Evolutionary conservation across 1,139 yeast genomes (phyloP).

Genomic region (Nematodospora anomalae): DNA sequence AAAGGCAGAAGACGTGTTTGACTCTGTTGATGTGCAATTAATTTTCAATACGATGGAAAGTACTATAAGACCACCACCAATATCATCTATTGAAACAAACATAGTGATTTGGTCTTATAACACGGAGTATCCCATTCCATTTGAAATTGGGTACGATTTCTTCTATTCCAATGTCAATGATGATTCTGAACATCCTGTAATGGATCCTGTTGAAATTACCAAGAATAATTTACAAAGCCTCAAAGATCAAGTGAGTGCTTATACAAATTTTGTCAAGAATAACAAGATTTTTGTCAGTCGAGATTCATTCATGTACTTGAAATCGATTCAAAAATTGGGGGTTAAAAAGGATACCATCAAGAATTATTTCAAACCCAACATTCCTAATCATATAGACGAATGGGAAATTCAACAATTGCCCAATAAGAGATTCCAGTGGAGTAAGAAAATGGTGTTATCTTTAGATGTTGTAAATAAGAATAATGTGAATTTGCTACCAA

Average conservation of each 20-base stretch:
- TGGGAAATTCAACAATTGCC: constrained; percentile 31
- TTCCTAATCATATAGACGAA: constrained; percentile 24
- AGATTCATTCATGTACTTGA: constrained; percentile 37
- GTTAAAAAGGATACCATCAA: constrained; percentile 43
- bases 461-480: constrained; percentile 35
- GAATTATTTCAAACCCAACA: constrained; percentile 33
- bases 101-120: constrained; percentile 45
- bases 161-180: constrained; percentile 24
- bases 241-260: constrained; percentile 36
- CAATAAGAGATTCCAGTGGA: constrained; percentile 26
- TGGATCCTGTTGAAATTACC: constrained; percentile 34
- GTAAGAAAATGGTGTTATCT: constrained; percentile 31
- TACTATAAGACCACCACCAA: constrained; percentile 31
- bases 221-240: constrained; percentile 36
- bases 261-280: constrained; percentile 36
- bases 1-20: constrained; percentile 22
- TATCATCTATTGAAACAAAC: constrained; percentile 35
- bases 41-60: constrained; percentile 17
- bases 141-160: constrained; percentile 43
- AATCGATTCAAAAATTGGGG: constrained; percentile 40
- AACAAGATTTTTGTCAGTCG: constrained; percentile 35
- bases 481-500: constrained; percentile 42
- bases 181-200: not conserved
- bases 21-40: constrained; percentile 28
- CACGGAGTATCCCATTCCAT: constrained; percentile 45